phyloP scores from a whole-genome alignment of 345 rosid species.

The Ceriops decandra region DNA sequence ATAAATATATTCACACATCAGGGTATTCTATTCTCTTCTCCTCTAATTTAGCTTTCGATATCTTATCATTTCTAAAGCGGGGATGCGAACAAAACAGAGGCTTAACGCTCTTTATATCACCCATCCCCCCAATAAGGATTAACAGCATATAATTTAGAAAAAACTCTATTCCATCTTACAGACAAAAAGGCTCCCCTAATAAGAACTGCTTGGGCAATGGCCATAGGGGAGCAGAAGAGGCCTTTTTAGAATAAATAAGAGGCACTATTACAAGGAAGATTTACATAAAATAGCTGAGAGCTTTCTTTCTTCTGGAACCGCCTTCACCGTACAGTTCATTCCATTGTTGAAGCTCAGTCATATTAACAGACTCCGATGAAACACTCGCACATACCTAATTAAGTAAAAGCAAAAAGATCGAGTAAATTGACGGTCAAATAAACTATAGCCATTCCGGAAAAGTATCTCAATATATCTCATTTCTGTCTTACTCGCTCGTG shows the following conservation, averaged over 20 bases:
- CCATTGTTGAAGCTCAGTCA: slow-evolving; percentile 81
- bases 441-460: background rate
- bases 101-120: slow-evolving; percentile 22
- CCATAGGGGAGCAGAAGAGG: slow-evolving; percentile 19
- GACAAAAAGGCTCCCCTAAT: slow-evolving; percentile 33
- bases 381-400: slow-evolving; percentile 81
- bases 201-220: slow-evolving; percentile 29
- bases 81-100: slow-evolving; percentile 20
- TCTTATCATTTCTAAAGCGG: slow-evolving; percentile 12
- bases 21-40: slow-evolving; percentile 7
- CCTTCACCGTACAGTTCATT: slow-evolving; percentile 88
- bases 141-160: slow-evolving; percentile 23
- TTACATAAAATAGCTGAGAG: slow-evolving; percentile 87
- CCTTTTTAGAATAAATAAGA: slow-evolving; percentile 10
- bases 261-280: slow-evolving; percentile 39
- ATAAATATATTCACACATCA: slow-evolving; percentile 23
- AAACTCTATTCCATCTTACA: slow-evolving; percentile 39
- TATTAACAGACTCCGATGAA: slow-evolving; percentile 78
- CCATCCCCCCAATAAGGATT: slow-evolving; percentile 25
- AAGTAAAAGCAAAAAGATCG: background rate
- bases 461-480: background rate
- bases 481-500: slow-evolving; percentile 61
- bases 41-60: slow-evolving; percentile 17
- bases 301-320: slow-evolving; percentile 71
- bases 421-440: background rate